phyloP scores from a whole-genome alignment of 805 yeast genomes.

The Kluyveromyces lactis region DNA sequence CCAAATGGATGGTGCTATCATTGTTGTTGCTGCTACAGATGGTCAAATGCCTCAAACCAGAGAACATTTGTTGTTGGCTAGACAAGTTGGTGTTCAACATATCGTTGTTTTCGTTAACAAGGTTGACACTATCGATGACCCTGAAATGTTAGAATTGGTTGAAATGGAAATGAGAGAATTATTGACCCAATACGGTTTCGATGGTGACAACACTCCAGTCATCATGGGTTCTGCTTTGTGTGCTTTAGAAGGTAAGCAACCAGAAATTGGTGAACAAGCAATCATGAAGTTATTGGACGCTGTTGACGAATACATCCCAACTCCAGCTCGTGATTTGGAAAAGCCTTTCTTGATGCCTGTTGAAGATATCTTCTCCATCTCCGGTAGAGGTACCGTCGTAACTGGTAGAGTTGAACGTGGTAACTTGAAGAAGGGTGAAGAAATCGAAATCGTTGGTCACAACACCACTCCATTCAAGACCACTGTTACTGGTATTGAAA shows the following conservation, averaged over 20 bases:
- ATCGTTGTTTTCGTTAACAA: conserved; percentile 97
- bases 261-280: conserved; percentile 87
- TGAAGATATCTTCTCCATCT: conserved; percentile 94
- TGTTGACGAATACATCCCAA: conserved; percentile 90
- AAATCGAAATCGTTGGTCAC: conserved; percentile 93
- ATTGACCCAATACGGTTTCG: conserved; percentile 83
- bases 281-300: conserved; percentile 79
- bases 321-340: conserved; percentile 92
- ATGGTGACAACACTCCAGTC: conserved; percentile 97
- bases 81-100: conserved; percentile 98
- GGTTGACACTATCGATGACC: conserved; percentile 96
- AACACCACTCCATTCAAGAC: conserved; percentile 82
- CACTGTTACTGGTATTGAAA: conserved; percentile 96
- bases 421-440: conserved; percentile 94
- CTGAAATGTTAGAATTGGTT: conserved; percentile 97
- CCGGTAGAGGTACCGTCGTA: conserved; percentile 99
- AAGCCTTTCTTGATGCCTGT: conserved; percentile 95
- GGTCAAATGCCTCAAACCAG: conserved; percentile 99
- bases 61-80: conserved; percentile 95
- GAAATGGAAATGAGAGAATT: conserved; percentile 99
- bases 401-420: conserved; percentile 99
- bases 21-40: conserved; percentile 98
- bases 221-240: conserved; percentile 97
- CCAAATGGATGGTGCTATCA: conserved; percentile 98
- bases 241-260: conserved; percentile 81